These are phyloP conservation scores for Tylopilus balloui DNA, from an alignment of 768 basidiomycete species.

Conservation along the genomic window DNA sequence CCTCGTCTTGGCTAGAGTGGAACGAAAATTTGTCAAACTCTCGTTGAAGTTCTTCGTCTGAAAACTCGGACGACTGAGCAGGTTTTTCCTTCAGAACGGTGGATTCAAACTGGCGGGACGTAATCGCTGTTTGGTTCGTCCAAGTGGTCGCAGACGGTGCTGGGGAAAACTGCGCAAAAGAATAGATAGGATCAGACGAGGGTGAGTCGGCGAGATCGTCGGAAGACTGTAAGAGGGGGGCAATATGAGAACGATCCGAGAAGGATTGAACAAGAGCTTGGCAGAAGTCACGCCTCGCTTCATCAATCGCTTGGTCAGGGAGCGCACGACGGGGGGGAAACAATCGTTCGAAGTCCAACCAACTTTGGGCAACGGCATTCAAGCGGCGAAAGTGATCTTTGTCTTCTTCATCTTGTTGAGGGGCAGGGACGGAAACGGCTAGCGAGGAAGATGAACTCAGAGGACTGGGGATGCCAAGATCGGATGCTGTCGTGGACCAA, in stretches of 20 bases:
- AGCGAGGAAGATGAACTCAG: background rate
- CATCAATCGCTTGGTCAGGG: background rate
- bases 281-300: conserved; percentile 10
- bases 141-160: background rate
- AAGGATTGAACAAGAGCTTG: conserved; percentile 3
- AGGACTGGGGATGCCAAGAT: background rate
- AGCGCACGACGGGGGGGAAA: background rate
- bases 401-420: background rate
- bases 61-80: conserved; percentile 1
- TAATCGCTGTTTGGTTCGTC: background rate
- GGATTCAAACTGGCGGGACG: background rate
- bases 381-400: background rate
- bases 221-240: background rate
- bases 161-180: background rate
- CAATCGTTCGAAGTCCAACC: conserved; percentile 6
- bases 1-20: conserved; percentile 8
- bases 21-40: conserved; percentile 15
- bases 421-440: background rate
- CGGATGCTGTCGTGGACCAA: no score
- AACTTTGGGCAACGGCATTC: background rate
- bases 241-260: background rate
- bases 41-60: conserved; percentile 7
- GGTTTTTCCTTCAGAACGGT: background rate
- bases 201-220: background rate
- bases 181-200: no score